Evolutionary conservation across 345 rosid species (phyloP).

Genomic region (Brassica napus): Da-Ae NC_063447.1:56602001-56602500

Average conservation of each 20-base stretch:
- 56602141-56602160: constrained; percentile 14
- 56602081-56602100: neutral
- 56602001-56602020: neutral
- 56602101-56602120: neutral
- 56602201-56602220: constrained; percentile 12
- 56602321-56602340: neutral
- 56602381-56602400: neutral
- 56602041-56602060: constrained; percentile 14
- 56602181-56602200: neutral
- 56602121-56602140: neutral
- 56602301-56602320: constrained; percentile 92
- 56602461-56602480: constrained; percentile 89
- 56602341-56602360: neutral
- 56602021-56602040: neutral
- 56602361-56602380: neutral
- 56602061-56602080: constrained; percentile 23
- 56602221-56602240: neutral
- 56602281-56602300: constrained; percentile 96
- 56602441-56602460: constrained; percentile 90
- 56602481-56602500: neutral
- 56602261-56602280: constrained; percentile 80
- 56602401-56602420: constrained; percentile 1
- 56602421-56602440: constrained; percentile 76
- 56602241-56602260: neutral
- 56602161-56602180: constrained; percentile 9